Conservation (phyloP, 352 stramenopile genomes). For the Phytophthora boehmeriae region DNA sequence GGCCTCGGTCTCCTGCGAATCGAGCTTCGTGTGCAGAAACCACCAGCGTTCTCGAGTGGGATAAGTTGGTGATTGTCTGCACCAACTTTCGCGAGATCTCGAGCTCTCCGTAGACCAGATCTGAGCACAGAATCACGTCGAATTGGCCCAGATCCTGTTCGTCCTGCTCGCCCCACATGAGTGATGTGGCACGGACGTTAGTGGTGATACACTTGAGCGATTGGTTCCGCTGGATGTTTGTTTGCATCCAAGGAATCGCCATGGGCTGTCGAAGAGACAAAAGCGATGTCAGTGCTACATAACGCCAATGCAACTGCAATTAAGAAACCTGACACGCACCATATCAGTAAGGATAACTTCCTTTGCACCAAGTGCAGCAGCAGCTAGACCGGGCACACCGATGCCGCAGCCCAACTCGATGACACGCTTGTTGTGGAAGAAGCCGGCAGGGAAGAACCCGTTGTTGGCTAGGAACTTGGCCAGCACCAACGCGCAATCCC, state of each 20-base stretch:
- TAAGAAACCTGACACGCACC: constrained; percentile 20
- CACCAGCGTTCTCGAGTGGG: constrained; percentile 41
- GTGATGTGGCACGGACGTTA: constrained; percentile 22
- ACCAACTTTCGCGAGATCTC: constrained; percentile 50
- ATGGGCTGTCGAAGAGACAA: constrained; percentile 24
- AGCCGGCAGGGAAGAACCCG: constrained; percentile 39
- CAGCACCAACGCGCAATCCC: constrained; percentile 62
- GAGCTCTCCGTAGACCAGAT: constrained; percentile 59
- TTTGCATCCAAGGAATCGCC: constrained; percentile 56
- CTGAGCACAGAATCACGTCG: constrained; percentile 63
- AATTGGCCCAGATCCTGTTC: constrained; percentile 26
- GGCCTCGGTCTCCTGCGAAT: constrained; percentile 56
- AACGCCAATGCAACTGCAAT: constrained; percentile 2
- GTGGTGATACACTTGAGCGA: constrained; percentile 24
- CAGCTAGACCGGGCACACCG: constrained; percentile 53
- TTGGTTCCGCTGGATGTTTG: constrained; percentile 54
- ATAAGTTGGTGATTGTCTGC: constrained; percentile 44
- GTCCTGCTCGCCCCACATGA: constrained; percentile 54
- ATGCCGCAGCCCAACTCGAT: constrained; percentile 67
- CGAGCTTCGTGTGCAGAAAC: constrained; percentile 59
- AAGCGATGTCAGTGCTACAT: constrained; percentile 4
- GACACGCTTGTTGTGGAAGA: constrained; percentile 55
- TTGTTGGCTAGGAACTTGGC: constrained; percentile 52
- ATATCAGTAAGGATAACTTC: constrained; percentile 60
- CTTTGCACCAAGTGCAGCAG: constrained; percentile 42